These are phyloP conservation scores for Yarrowia bubula DNA, from an alignment of 805 yeast genomes.

Conservation along the genomic window DNA sequence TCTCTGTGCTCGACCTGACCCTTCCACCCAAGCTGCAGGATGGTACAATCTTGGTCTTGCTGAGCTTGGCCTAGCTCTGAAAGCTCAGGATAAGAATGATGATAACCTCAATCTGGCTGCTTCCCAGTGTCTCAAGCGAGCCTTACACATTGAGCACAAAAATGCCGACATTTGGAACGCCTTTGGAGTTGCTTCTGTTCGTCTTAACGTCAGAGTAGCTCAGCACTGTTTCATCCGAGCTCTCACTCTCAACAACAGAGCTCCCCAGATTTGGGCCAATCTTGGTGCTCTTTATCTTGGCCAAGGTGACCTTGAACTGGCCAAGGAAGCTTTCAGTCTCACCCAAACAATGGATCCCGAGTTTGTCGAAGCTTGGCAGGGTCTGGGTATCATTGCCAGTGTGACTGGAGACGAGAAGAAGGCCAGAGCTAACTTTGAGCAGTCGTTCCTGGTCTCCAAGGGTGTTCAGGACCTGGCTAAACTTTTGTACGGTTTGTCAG, in stretches of 20 bases:
- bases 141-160: conserved; percentile 68
- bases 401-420: conserved; percentile 41
- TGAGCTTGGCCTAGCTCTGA: conserved; percentile 49
- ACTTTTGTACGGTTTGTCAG: conserved; percentile 66
- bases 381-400: conserved; percentile 61
- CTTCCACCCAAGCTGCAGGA: conserved; percentile 41
- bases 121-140: conserved; percentile 58
- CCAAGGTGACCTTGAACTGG: conserved; percentile 66
- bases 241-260: conserved; percentile 62
- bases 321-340: conserved; percentile 66
- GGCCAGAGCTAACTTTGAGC: conserved; percentile 66
- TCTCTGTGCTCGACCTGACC: conserved; percentile 29
- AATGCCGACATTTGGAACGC: conserved; percentile 78
- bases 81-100: conserved; percentile 33
- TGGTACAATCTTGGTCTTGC: conserved; percentile 73
- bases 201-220: conserved; percentile 64
- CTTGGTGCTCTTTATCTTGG: conserved; percentile 73
- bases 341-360: conserved; percentile 84
- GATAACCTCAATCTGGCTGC: conserved; percentile 44
- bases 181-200: conserved; percentile 71
- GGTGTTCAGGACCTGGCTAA: conserved; percentile 71
- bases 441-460: conserved; percentile 73
- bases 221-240: conserved; percentile 95
- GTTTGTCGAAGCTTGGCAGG: conserved; percentile 75
- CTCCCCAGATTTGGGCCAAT: conserved; percentile 73